Base-by-base conservation (phyloP, 495 filamentous ascomycete genomes). In the Bacidia rubella region DNA sequence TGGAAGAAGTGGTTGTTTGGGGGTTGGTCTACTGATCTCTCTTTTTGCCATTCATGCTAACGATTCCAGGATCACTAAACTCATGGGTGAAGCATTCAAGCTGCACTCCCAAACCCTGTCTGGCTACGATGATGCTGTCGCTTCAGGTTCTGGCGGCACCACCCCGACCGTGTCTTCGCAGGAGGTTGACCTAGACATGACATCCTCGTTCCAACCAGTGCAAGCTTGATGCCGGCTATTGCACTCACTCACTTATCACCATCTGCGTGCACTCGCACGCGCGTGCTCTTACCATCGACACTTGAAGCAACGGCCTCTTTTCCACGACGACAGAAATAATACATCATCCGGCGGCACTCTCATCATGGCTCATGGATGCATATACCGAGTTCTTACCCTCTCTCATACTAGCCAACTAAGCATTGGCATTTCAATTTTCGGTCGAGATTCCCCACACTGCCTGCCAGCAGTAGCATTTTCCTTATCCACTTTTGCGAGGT, bases 1-100 rank as follows among this genome's bases (percentile, higher is more conserved):
- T 98, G 59, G 90, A 97, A 67, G 93, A 95, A 67, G 92, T 96
- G 55, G 90, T 96, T 59, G 92, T 98, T 53, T 98, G 92, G 92
- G 92, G 92, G 83, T 86, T 77, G 73, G 82, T 75, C 45, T 22
- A 2, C 22, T 2, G 15, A 50, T 9, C 3, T 11, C 25, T 50
- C 10, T 19, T 20, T 5, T 11, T 29, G 24, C 26, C 49, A 20
- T 44, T 49, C 51, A 50, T 63, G 57, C 84, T 83, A 73, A 83
- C 67, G 45, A 10, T 62, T 9, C 58, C 54, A 98, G 92, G 55
- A 95, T 98, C 65, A 96, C 90, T 60, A 87, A 92, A 65, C 76
- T 97, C 29, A 93, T 98, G 85, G 92, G 92, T 64, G 93, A 97
- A 66, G 89, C 92, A 45, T 98, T 97, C 80, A 89, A 92, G 63